A percentile compares a stretch with the other conserved stretches of the same genome.
phyloP scores from a whole-genome alignment of 1,139 yeast genomes.

The Scheffersomyces cryptocercus region DNA sequence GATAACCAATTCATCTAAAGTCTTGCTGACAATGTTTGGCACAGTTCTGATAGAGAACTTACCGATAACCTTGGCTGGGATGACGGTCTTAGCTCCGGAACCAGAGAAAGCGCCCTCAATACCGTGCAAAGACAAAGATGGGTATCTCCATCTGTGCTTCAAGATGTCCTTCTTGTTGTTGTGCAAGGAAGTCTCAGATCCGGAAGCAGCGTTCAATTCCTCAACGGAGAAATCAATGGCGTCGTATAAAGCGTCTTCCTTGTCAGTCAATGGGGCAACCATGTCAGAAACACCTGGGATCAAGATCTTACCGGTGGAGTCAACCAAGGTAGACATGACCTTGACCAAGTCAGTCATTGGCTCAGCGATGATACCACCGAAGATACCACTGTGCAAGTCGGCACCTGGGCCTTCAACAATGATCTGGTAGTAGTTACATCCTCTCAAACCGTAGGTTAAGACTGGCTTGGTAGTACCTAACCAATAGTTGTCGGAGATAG shows the following conservation, averaged over 20 bases:
- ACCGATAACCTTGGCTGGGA: slow-evolving; percentile 92
- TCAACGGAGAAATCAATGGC: slow-evolving; percentile 80
- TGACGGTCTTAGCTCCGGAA: slow-evolving; percentile 96
- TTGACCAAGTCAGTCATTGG: slow-evolving; percentile 94
- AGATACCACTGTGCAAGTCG: slow-evolving; percentile 95
- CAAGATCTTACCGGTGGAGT: slow-evolving; percentile 74
- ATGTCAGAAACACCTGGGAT: slow-evolving; percentile 89
- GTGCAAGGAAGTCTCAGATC: slow-evolving; percentile 80
- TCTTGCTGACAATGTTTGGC: slow-evolving; percentile 82
- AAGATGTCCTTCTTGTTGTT: slow-evolving; percentile 77
- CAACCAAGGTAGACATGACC: slow-evolving; percentile 75
- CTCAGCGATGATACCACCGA: slow-evolving; percentile 96
- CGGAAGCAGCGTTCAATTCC: slow-evolving; percentile 86
- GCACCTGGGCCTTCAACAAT: slow-evolving; percentile 89
- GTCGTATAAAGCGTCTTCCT: slow-evolving; percentile 79
- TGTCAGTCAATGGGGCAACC: slow-evolving; percentile 89
- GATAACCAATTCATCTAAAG: slow-evolving; percentile 75
- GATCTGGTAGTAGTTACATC: slow-evolving; percentile 90
- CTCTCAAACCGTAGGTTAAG: slow-evolving; percentile 95
- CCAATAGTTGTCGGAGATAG: slow-evolving; percentile 98
- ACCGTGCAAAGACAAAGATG: slow-evolving; percentile 94
- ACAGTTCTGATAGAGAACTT: slow-evolving; percentile 97
- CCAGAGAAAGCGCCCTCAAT: slow-evolving; percentile 96
- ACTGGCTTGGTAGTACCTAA: slow-evolving; percentile 96
- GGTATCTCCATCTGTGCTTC: slow-evolving; percentile 98